Evolutionary conservation across 176 grass and related monocot genomes (phyloP).

Genomic region (Puya raimondii): DNA sequence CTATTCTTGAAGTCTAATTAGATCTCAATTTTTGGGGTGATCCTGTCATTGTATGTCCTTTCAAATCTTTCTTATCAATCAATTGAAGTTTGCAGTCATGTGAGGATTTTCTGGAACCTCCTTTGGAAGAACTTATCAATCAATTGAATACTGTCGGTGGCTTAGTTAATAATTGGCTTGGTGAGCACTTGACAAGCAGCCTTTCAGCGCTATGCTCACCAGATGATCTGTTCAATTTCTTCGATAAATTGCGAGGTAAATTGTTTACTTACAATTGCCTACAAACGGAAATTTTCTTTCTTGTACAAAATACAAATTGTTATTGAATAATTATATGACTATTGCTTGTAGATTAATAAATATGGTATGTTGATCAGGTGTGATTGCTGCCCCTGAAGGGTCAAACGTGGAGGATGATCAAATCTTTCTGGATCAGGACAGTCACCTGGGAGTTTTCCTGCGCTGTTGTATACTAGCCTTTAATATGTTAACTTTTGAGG

Average conservation of each 20-base stretch:
- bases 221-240: constrained; percentile 85
- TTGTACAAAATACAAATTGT: neutral
- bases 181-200: constrained; percentile 41
- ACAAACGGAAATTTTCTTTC: neutral
- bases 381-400: constrained; percentile 48
- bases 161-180: constrained; percentile 46
- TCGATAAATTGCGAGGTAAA: constrained; percentile 69
- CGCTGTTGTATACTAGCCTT: constrained; percentile 88
- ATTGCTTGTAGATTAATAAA: neutral
- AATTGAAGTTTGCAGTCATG: constrained; percentile 39
- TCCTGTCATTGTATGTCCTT: neutral
- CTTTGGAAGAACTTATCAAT: constrained; percentile 60
- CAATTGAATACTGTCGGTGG: constrained; percentile 49
- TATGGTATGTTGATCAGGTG: constrained; percentile 31
- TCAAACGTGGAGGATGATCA: constrained; percentile 43
- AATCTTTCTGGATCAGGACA: constrained; percentile 66
- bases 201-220: constrained; percentile 49
- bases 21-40: no score
- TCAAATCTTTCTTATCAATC: neutral
- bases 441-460: constrained; percentile 79
- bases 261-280: neutral
- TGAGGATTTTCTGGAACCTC: constrained; percentile 69
- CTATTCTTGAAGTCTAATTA: no score
- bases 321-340: neutral
- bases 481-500: constrained; percentile 81